Evolutionary conservation across 495 filamentous ascomycete genomes (phyloP).

Genomic region (Aspergillus carlsbadensis): DNA sequence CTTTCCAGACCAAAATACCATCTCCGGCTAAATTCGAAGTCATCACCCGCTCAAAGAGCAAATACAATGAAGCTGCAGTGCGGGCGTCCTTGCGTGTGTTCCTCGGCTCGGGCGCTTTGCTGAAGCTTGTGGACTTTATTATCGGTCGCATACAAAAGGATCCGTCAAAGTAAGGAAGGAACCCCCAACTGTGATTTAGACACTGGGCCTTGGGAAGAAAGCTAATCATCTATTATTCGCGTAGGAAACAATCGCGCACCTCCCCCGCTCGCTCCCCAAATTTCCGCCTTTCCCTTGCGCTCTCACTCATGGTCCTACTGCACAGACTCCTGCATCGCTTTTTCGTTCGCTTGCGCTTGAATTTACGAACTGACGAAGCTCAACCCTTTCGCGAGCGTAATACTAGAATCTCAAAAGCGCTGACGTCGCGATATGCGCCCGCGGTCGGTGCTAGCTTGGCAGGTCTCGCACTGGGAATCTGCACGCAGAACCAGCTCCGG

Average conservation of each 20-base stretch:
- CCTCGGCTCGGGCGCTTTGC: conserved; percentile 61
- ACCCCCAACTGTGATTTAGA: too few species aligned
- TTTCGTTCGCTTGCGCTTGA: conserved; percentile 73
- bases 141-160: conserved; percentile 43
- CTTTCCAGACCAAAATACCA: conserved; percentile 59
- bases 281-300: conserved; percentile 73
- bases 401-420: conserved; percentile 65
- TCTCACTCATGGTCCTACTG: conserved; percentile 80
- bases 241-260: conserved; percentile 42
- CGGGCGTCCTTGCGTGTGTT: conserved; percentile 76
- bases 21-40: conserved; percentile 53
- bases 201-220: background rate
- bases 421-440: conserved; percentile 81
- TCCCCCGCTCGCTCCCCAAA: conserved; percentile 67
- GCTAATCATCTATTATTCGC: background rate
- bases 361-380: conserved; percentile 72
- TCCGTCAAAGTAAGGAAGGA: conserved; percentile 29
- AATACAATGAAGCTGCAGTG: conserved; percentile 77
- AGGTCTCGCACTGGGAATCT: conserved; percentile 76
- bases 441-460: conserved; percentile 85
- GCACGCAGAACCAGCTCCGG: conserved; percentile 73
- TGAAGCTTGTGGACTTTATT: conserved; percentile 68
- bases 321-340: conserved; percentile 91
- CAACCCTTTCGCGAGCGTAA: conserved; percentile 78
- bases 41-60: conserved; percentile 54